Evolutionary conservation across 75 land plant species (phyloP).

Genomic region (Chamaecyparis obtusa): DNA sequence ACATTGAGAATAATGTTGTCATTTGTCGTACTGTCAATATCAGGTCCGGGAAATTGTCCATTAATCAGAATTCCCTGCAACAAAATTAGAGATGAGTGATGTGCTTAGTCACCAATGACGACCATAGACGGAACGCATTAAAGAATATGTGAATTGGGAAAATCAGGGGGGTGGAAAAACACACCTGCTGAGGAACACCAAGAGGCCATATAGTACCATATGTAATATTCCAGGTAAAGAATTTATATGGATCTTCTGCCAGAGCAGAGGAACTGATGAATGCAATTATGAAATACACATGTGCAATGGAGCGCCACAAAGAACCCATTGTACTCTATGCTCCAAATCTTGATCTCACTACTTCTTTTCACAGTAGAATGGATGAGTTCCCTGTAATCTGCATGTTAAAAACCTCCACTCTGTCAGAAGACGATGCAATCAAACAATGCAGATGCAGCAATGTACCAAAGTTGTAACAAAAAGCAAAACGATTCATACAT

Average conservation of each 20-base stretch:
- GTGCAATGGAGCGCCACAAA: background rate
- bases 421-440: background rate
- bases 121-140: background rate
- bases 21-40: conserved; percentile 64
- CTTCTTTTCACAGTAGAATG: background rate
- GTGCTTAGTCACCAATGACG: background rate
- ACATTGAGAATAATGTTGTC: conserved; percentile 76
- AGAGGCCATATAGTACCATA: conserved; percentile 27
- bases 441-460: background rate
- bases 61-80: conserved; percentile 89
- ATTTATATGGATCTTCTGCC: conserved; percentile 55
- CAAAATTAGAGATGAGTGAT: background rate
- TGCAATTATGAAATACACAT: background rate
- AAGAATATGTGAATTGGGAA: background rate
- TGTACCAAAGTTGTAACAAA: background rate
- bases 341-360: background rate
- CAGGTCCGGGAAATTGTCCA: conserved; percentile 90
- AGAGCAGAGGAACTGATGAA: background rate
- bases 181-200: conserved; percentile 55
- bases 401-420: background rate
- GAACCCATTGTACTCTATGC: background rate
- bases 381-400: background rate
- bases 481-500: background rate
- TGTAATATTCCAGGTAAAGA: conserved; percentile 59
- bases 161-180: too few relatives aligned